These are phyloP conservation scores for Fusarium sp. DNA, from an alignment of 2,329 filamentous ascomycete species.

Conservation along the genomic window DNA sequence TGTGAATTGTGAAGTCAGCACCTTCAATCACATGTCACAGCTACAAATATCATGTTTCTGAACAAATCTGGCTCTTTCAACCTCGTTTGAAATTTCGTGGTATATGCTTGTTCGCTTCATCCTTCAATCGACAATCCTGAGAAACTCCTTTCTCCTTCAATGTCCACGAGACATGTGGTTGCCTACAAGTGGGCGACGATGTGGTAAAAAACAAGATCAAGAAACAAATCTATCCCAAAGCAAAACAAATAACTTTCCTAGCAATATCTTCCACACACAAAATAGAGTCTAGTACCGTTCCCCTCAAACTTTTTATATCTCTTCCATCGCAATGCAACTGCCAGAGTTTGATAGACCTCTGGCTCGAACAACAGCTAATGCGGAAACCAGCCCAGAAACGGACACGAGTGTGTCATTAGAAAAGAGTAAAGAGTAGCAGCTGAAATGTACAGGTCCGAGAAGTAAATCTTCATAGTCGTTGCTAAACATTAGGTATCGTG, in stretches of 20 bases:
- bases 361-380: constrained; percentile 19
- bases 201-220: constrained; percentile 17
- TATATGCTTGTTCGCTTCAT: background rate
- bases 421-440: constrained; percentile 39
- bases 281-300: constrained; percentile 28
- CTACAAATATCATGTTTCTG: background rate
- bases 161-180: background rate
- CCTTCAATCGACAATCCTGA: background rate
- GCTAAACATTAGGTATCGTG: constrained; percentile 38
- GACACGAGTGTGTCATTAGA: constrained; percentile 40
- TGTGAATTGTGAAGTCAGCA: background rate
- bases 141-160: constrained; percentile 5
- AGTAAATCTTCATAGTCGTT: constrained; percentile 41
- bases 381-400: constrained; percentile 36
- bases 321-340: constrained; percentile 34
- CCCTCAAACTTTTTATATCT: constrained; percentile 34
- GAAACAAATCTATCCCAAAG: constrained; percentile 33
- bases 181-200: background rate
- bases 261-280: constrained; percentile 15
- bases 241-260: constrained; percentile 17
- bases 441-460: constrained; percentile 43
- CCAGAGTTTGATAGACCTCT: constrained; percentile 5
- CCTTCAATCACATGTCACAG: background rate
- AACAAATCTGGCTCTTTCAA: background rate
- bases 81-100: background rate